Percentiles rank a stretch among this genome's conserved stretches.
Evolutionary conservation across 2,329 filamentous ascomycete species (phyloP).

Genomic region (Cercospora sojina): DNA sequence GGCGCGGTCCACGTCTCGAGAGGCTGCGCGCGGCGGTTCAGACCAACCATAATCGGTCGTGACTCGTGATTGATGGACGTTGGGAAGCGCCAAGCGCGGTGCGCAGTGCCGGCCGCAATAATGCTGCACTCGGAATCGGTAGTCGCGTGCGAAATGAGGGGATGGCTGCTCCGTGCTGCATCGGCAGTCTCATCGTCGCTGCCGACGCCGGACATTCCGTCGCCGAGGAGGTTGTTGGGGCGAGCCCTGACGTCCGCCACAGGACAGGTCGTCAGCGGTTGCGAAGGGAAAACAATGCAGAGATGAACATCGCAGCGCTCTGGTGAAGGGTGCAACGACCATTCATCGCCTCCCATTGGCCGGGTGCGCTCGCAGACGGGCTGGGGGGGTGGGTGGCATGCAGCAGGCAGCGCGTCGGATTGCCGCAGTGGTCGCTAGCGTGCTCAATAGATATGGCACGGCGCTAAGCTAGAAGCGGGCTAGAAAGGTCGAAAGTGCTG

Average conservation of each 20-base stretch:
- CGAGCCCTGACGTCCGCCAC: background rate
- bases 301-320: background rate
- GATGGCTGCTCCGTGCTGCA: background rate
- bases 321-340: background rate
- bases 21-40: background rate
- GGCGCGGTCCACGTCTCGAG: background rate
- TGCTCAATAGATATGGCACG: background rate
- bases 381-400: background rate
- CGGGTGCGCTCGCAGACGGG: background rate
- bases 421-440: conserved; percentile 4
- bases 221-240: background rate
- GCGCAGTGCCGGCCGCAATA: background rate
- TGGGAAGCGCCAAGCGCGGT: background rate
- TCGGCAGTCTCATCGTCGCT: background rate
- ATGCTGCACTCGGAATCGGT: background rate
- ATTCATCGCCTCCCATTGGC: background rate
- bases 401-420: background rate
- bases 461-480: background rate
- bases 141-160: background rate
- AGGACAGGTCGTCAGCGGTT: background rate
- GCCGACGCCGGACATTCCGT: background rate
- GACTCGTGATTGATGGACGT: background rate
- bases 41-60: too few relatives aligned
- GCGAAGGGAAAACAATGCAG: background rate
- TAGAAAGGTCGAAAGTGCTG: conserved; percentile 8